Base-by-base conservation (phyloP, 1,284 basidiomycete species). In the Meripilus lineatus region DNA sequence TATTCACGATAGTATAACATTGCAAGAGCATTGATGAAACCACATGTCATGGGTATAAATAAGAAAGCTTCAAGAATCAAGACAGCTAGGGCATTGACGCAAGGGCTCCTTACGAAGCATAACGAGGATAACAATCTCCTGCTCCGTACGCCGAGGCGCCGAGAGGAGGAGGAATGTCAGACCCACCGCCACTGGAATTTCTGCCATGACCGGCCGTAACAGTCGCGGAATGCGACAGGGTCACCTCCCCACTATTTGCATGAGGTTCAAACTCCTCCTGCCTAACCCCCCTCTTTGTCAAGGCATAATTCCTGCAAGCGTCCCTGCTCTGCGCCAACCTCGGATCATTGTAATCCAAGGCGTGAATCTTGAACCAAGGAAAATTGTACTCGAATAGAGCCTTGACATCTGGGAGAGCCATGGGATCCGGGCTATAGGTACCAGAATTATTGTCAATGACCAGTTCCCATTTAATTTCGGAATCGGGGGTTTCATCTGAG, bases 371-470 rank as follows among this genome's bases (percentile, higher is more conserved):
- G 45, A 89, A 70, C 3, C 80, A 81, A 13, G 75, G 69, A 57
- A 90, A 87, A 58, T 90, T 89, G 53, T 74, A 71, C 62, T 84
- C 77, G 43, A 87, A 56, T 15, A 83, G 60, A 48, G 63, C 68
- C 58, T 75, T 73, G 48, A 86, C 57, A 40, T 67, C 58, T 2
- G 78, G 75, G 5, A 88, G 62, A 51, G 85, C 52, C 45, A 50
- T 61, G 49, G 72, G 68, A 58, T 84, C 77, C 3, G 85, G 84
- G 15, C 81, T 70, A 56, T 87, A 87, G 39, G 84, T 88, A 30
- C 84, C 84, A 48, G 78, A 82, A 57, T 86, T 85, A 55, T 88
- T 88, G 59, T 88, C 84, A 54, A 88, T 74, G 41, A 86, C 80
- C 33, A 88, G 58, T 60, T 88, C 82, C 85, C 85, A 88, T 30